Base-by-base conservation (phyloP, 345 rosid genomes). In the Syzygium aqueum region DNA sequence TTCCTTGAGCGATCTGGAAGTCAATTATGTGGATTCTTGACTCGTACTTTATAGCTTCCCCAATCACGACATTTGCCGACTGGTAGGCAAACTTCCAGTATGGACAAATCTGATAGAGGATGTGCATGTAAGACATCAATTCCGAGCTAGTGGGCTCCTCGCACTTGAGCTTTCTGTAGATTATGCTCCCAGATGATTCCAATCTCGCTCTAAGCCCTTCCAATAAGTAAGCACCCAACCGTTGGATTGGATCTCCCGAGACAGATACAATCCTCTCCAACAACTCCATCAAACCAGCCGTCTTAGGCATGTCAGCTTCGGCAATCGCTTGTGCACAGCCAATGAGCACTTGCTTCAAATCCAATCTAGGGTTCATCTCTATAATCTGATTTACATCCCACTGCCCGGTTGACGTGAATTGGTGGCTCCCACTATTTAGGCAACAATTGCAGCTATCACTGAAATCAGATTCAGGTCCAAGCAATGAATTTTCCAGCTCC, bases 191-290 rank as follows among this genome's bases (percentile, higher is more conserved):
- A 2, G 99, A 95, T 17, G 92, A 93, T 84, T 95, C 97, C 90
- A 97, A 89, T 92, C 96, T 95, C 2, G 99, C 99, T 91, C 96
- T 90, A 56, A 97, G 96, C 88, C 99, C 98, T 92, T 97, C 99
- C 90, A 96, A 90, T 96, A 97, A 89, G 89, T 97, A 97, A 77
- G 99, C 94, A 19, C 98, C 98, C 73, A 95, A 85, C 33, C 99
- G 93, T 86, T 96, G 96, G 77, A 95, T 87, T 7, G 99, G 98
- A 73, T 92, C 97, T 52, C 99, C 99, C 16, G 94, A 93, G 80
- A 97, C 96, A 0, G 99, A 97, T 49, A 97, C 99, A 96, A 92
- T 95, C 89, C 92, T 93, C 88, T 95, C 99, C 94, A 97, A 87
- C 83, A 91, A 92, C 33, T 90, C 93, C 90, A 97, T 94, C 33